Evolutionary conservation across 805 yeast genomes (phyloP), one percentile per base, ranked within the genome.

Genomic region (Ogataea methylovora): DNA sequence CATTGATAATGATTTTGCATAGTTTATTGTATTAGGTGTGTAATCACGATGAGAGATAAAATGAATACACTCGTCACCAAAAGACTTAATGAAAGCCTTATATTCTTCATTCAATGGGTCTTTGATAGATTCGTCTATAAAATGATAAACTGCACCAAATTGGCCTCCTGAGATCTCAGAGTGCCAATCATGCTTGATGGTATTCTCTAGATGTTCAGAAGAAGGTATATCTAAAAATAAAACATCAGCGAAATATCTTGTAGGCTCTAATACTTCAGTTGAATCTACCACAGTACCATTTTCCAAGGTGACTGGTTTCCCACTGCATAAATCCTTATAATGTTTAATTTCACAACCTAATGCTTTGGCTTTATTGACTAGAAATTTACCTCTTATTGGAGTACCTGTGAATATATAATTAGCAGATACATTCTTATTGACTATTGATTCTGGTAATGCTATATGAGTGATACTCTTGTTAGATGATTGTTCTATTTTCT

Each of bases 301-400:
- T 1, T 63, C 73, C 29, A 80, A 60, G 0, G 69, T 60, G 3
- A 88, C 76, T 1, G 73, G 29, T 23, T 67, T 47, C 2, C 92
- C 92, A 5, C 61, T 61, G 9, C 88, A 68, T 32, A 92, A 65
- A 15, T 64, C 51, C 11, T 77, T 72, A 54, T 63, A 85, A 17
- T 69, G 49, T 7, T 68, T 62, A 0, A 92, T 87, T 4, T 72
- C 71, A 8, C 90, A 73, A 1, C 88, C 87, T 15, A 87, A 58
- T 29, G 62, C 72, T 16, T 56, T 61, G 2, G 97, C 97, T 47
- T 68, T 76, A 8, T 65, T 60, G 0, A 73, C 73, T 38, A 75
- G 63, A 49, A 92, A 92, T 48, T 71, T 80, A 0, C 98, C 97
- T 47, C 96, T 64, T 0, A 73, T 63, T 0, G 87, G 76, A 27